Base-by-base conservation (phyloP, 495 filamentous ascomycete genomes). In the Podospora bellae-mahoneyi region DNA sequence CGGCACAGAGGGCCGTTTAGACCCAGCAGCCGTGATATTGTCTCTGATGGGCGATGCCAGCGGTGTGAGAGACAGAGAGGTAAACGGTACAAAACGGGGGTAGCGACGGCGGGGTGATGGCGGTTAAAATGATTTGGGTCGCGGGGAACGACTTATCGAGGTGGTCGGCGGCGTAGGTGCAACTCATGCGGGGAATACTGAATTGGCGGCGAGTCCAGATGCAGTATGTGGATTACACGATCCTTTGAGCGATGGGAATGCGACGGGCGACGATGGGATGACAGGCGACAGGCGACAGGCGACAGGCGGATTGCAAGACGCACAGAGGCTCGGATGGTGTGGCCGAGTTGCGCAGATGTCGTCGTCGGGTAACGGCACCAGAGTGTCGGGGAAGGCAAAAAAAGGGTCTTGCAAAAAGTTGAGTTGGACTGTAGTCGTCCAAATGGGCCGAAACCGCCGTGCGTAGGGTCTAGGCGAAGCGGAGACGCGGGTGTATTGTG, bases 1-100 rank as follows among this genome's bases (percentile, higher is more conserved):
- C 68, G 71, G 70, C 39, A 55, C 60, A 27, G 64, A 63, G 54
- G 44, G 62, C 62, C 60, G 64, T 69, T 44, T 62, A 56, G 64
- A 69, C 39, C 26, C 48, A 57, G 65, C 55, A 58, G 18, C n/a
- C 55, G 55, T 20, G 55, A 58, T 48, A 48, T 48, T 48, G 39
- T 48, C 6, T 48, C 39, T 5, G 39, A 48, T 48, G 39, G 39
- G 39, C 15, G 39, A 48, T 48, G 39, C 39, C 39, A 48, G 39
- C 39, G 13, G 39, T 48, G 6, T 13, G 15, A 48, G 39, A 48
- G 39, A 48, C 39, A 48, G 2, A 48, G 13, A 48, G 39, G 39
- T 48, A 48, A 18, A 48, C 39, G 9, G 39, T 48, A 16, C 2
- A 48, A 48, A 48, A 48, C 1, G 9, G 13, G 39, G 39, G 39